Evolutionary conservation across 345 rosid species (phyloP), one percentile per base, ranked within the genome.

Genomic region (Pistacia atlantica): DNA sequence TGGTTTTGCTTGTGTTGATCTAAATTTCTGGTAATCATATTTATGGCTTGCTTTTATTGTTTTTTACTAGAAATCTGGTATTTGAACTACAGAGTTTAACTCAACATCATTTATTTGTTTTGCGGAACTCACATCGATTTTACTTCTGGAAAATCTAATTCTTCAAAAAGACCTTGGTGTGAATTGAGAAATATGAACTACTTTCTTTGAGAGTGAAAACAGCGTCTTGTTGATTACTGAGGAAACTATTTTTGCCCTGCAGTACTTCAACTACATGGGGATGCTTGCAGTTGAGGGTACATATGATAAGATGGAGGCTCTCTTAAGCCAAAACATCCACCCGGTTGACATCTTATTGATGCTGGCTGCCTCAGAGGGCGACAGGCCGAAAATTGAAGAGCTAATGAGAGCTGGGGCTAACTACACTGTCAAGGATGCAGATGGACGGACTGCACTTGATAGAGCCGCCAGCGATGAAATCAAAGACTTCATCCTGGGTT

Each of bases 181-280:
- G 46, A 51, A 49, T 49, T 31, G 38, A 52, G 62, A 65, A 12
- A 33, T 67, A 31, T 31, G 17, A 4, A 69, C 3, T 69, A 33
- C 14, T 17, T 46, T 68, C 31, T 13, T 68, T 51, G 58, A 45
- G 22, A 16, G 59, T 28, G 5, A 51, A 49, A 20, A 51, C 33
- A 68, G 52, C 33, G 14, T n/a, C 0, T 52, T 4, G 10, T 69
- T 4, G 54, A 2, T 31, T 69, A 2, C 70, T 52, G 8, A 48
- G 56, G 61, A 55, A 67, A 33, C 31, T 18, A 17, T 22, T 65
- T 51, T 33, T 59, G 31, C n/a, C 59, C 70, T 87, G 88, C 89
- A 92, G 97, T 95, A 93, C 82, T 93, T 95, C 77, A 95, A 95
- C 85, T 93, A 95, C 81, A 93, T 95, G 95, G 97, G 97, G 52